These are phyloP conservation scores for Fusarium sp. DNA, from an alignment of 2,329 filamentous ascomycete genomes.

Conservation along the genomic window DNA sequence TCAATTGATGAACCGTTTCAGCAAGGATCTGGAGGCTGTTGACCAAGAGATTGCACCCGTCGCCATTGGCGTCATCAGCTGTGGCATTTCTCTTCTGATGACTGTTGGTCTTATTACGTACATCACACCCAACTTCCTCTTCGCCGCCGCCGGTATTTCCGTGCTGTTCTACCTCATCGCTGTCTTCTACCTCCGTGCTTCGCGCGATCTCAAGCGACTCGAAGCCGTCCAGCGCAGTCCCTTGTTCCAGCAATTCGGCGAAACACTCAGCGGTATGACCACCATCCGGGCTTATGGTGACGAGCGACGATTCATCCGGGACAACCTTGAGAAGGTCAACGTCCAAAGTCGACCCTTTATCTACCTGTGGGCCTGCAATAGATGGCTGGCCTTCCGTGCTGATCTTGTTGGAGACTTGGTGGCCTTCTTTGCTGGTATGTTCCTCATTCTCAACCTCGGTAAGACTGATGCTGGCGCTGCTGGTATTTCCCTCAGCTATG, in stretches of 20 bases:
- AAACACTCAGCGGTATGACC: constrained; percentile 93
- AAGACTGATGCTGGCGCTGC: constrained; percentile 90
- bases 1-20: constrained; percentile 98
- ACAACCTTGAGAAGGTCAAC: constrained; percentile 90
- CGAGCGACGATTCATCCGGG: constrained; percentile 90
- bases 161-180: constrained; percentile 85
- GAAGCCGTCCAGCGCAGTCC: constrained; percentile 96
- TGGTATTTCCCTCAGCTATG: constrained; percentile 93
- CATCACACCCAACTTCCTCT: constrained; percentile 91
- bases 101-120: constrained; percentile 87
- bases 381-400: constrained; percentile 94
- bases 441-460: constrained; percentile 86
- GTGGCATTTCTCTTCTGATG: constrained; percentile 75
- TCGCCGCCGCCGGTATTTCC: constrained; percentile 87
- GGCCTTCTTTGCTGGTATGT: constrained; percentile 91
- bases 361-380: constrained; percentile 94
- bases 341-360: constrained; percentile 93
- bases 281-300: constrained; percentile 98
- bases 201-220: constrained; percentile 93
- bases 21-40: constrained; percentile 93
- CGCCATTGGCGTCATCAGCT: constrained; percentile 80
- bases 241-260: constrained; percentile 96
- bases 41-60: constrained; percentile 96
- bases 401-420: constrained; percentile 92
- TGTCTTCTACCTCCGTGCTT: constrained; percentile 88